A percentile compares a stretch with the other conserved stretches of the same genome.
These are phyloP conservation scores for Carpinus fangiana DNA, from an alignment of 306 rosid genomes.

Conservation along the genomic window DNA sequence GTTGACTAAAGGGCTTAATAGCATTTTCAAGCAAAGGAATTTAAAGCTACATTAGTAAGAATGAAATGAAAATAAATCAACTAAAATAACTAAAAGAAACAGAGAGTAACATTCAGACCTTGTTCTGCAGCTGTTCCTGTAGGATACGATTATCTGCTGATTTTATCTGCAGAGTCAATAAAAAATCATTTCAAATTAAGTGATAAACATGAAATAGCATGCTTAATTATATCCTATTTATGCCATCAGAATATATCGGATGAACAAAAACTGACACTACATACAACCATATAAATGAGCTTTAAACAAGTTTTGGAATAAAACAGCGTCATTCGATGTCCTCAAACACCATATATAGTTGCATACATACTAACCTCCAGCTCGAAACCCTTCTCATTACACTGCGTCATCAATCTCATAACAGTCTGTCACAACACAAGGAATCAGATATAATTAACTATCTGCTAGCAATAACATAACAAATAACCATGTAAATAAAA, in stretches of 20 bases:
- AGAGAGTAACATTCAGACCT: slow-evolving; percentile 44
- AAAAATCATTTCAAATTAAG: slow-evolving; percentile 12
- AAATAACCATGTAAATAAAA: neutral
- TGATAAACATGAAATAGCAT: slow-evolving; percentile 1
- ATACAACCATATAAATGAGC: neutral
- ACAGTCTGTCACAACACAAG: slow-evolving; percentile 65
- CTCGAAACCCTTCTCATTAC: slow-evolving; percentile 92
- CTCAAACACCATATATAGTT: slow-evolving; percentile 27
- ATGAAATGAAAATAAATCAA: neutral
- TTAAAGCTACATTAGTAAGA: slow-evolving; percentile 7
- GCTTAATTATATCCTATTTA: slow-evolving; percentile 16
- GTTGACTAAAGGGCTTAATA: slow-evolving; percentile 10
- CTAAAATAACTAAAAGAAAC: neutral
- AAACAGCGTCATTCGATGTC: neutral
- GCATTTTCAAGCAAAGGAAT: slow-evolving; percentile 12
- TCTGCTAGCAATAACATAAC: slow-evolving; percentile 7
- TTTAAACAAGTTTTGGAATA: slow-evolving; percentile 18
- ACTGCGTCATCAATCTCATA: slow-evolving; percentile 80
- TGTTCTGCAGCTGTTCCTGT: slow-evolving; percentile 88
- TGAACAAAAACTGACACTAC: slow-evolving; percentile 12
- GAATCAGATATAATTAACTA: slow-evolving; percentile 25
- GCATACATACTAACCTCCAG: slow-evolving; percentile 72
- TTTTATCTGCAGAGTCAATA: slow-evolving; percentile 59
- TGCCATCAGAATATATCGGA: slow-evolving; percentile 9
- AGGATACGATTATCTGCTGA: slow-evolving; percentile 96